A percentile compares a stretch with the other conserved stretches of the same genome.
These are phyloP conservation scores for Rhynchospora tenuis DNA, from an alignment of 176 grass and related monocot species.

Conservation along the genomic window DNA sequence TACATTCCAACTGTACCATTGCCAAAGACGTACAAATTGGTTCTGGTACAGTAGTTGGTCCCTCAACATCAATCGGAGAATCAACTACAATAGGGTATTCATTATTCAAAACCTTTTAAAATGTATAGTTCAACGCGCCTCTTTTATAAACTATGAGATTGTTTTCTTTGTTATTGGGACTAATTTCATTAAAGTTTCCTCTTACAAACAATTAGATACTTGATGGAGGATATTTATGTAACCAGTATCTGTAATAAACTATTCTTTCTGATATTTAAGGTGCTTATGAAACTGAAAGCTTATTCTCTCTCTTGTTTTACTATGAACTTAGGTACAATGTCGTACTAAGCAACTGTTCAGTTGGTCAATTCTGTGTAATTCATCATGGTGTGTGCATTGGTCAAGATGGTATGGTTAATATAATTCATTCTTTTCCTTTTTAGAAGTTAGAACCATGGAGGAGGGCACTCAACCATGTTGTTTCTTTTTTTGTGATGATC, in stretches of 20 bases:
- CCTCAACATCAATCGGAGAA: slow-evolving; percentile 51
- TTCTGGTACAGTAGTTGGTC: slow-evolving; percentile 58
- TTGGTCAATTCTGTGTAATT: slow-evolving; percentile 62
- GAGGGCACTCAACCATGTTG: neutral
- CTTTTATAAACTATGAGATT: neutral
- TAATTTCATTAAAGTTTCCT: neutral
- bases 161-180: neutral
- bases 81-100: slow-evolving; percentile 68
- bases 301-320: neutral
- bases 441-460: neutral
- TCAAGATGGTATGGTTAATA: slow-evolving; percentile 68
- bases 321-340: slow-evolving; percentile 57
- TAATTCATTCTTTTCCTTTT: neutral
- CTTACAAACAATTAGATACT: neutral
- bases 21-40: slow-evolving; percentile 48
- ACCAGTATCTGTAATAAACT: neutral
- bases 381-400: slow-evolving; percentile 78
- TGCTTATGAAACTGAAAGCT: neutral
- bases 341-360: slow-evolving; percentile 63
- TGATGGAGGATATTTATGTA: neutral
- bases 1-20: slow-evolving; percentile 27
- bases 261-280: neutral
- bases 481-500: neutral
- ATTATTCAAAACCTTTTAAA: neutral
- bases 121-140: neutral